Evolutionary conservation across 1,284 basidiomycete species (phyloP).

Genomic region (Schizophyllum amplum): DNA sequence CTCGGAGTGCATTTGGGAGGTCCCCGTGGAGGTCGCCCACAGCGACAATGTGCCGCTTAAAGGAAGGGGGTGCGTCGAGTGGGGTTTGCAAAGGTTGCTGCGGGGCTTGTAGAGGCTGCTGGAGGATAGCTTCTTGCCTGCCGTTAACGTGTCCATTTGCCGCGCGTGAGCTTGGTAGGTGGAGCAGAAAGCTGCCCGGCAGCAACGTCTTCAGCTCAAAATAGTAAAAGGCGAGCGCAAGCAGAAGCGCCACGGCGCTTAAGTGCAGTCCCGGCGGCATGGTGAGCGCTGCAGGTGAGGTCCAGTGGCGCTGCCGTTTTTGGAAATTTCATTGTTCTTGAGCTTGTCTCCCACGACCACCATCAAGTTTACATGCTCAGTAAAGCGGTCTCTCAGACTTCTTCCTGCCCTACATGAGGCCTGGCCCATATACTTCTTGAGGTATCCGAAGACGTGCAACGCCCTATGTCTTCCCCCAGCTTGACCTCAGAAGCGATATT

Average conservation of each 20-base stretch:
- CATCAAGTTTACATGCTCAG: no score
- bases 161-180: neutral
- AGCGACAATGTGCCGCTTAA: constrained; percentile 55
- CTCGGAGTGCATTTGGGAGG: constrained; percentile 59
- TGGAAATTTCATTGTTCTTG: neutral
- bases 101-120: neutral
- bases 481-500: no score
- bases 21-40: constrained; percentile 83
- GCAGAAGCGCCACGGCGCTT: neutral
- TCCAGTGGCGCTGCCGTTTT: neutral
- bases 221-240: neutral
- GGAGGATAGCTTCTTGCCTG: neutral
- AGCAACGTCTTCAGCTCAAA: neutral
- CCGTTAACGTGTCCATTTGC: no score
- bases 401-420: no score
- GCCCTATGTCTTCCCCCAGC: no score
- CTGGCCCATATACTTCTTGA: no score
- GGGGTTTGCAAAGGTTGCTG: neutral
- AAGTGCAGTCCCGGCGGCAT: neutral
- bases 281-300: neutral
- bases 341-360: neutral
- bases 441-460: no score
- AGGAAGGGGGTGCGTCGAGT: constrained; percentile 15
- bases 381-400: no score
- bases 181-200: neutral